phyloP scores from a whole-genome alignment of 1,284 basidiomycete genomes.

The Malassezia psittaci region DNA sequence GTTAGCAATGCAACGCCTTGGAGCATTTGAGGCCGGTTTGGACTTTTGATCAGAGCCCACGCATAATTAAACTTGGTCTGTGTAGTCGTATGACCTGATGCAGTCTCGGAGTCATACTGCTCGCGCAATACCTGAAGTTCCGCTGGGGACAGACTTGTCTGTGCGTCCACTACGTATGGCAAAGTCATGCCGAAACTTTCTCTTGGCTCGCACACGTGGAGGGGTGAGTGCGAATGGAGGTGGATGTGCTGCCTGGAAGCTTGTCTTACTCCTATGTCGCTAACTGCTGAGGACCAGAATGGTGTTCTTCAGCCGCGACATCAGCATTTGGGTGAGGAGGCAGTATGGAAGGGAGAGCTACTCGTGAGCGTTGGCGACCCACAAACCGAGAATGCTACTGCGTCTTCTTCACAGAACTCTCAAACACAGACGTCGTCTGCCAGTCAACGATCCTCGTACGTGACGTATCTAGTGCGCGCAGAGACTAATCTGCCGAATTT shows the following conservation, averaged over 20 bases:
- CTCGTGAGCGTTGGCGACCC: conserved; percentile 74
- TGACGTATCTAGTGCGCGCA: conserved; percentile 82
- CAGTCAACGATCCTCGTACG: conserved; percentile 63
- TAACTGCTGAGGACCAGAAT: too few relatives aligned
- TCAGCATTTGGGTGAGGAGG: neutral
- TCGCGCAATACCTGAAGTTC: conserved; percentile 75
- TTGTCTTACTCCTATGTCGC: too few relatives aligned
- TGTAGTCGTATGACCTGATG: conserved; percentile 69
- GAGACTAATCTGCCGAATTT: conserved; percentile 77
- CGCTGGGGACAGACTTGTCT: conserved; percentile 73
- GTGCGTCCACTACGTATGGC: conserved; percentile 92
- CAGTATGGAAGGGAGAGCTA: conserved; percentile 38
- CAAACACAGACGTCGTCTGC: neutral
- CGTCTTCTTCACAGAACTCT: conserved; percentile 63
- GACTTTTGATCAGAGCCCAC: conserved; percentile 56
- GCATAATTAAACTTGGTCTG: conserved; percentile 99
- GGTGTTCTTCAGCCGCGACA: too few relatives aligned
- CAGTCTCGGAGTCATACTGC: conserved; percentile 79
- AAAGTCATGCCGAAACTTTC: conserved; percentile 48
- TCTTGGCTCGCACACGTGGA: neutral
- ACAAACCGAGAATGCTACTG: conserved; percentile 60
- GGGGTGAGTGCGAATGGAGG: too few relatives aligned
- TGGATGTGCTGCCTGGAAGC: neutral
- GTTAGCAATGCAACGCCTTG: conserved; percentile 77
- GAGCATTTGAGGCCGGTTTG: conserved; percentile 51